A percentile compares a stretch with the other conserved stretches of the same genome.
Evolutionary conservation across 2,329 filamentous ascomycete species (phyloP).

Genomic region (Cladophialophora chaetospira): DNA sequence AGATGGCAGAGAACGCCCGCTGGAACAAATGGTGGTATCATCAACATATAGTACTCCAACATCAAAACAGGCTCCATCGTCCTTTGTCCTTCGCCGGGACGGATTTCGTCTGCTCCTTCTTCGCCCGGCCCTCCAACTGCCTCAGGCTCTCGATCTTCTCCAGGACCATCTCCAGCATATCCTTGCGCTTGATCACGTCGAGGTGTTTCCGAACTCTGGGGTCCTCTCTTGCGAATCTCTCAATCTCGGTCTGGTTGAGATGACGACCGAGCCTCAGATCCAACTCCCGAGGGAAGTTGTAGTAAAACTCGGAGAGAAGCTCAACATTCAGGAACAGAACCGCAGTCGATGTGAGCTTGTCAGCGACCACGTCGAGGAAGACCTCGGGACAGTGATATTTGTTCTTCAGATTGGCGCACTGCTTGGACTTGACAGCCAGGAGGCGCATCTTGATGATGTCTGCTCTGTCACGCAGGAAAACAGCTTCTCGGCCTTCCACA

Average conservation of each 20-base stretch:
- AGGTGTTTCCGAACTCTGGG: conserved; percentile 85
- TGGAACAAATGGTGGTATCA: conserved; percentile 21
- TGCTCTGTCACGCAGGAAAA: conserved; percentile 89
- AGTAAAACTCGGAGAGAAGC: conserved; percentile 94
- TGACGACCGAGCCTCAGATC: conserved; percentile 83
- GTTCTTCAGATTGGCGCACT: conserved; percentile 79
- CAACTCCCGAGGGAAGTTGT: conserved; percentile 91
- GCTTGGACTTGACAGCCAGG: conserved; percentile 82
- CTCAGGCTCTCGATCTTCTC: conserved; percentile 93
- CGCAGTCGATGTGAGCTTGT: conserved; percentile 90
- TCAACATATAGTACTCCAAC: conserved; percentile 16
- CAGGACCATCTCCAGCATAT: conserved; percentile 86
- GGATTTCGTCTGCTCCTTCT: conserved; percentile 39
- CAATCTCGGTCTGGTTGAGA: conserved; percentile 75
- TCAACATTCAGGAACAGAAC: conserved; percentile 98
- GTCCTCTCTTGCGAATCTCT: conserved; percentile 90
- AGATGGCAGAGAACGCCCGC: conserved; percentile 18
- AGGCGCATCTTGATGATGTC: conserved; percentile 90
- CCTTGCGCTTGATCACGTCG: conserved; percentile 89
- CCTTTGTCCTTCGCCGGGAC: conserved; percentile 40
- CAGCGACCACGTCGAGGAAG: conserved; percentile 95
- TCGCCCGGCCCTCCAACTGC: conserved; percentile 76
- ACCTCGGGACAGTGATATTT: conserved; percentile 97
- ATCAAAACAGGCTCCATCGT: conserved; percentile 49
- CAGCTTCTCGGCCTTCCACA: conserved; percentile 76